Evolutionary conservation across 202 grass and related monocot species (phyloP).

Genomic region (Schoenoplectus triqueter): DNA sequence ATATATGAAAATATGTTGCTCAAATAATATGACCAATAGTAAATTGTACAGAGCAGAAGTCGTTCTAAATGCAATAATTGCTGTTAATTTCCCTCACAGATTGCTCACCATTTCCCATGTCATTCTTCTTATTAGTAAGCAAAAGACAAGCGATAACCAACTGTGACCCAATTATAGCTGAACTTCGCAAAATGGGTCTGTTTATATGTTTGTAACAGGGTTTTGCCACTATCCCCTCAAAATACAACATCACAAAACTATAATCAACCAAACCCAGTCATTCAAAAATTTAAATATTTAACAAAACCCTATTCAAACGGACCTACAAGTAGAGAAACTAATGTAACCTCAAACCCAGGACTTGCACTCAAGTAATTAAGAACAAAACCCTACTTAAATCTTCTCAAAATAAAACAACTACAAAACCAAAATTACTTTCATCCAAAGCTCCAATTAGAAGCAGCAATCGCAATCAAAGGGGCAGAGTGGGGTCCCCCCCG

Average conservation of each 20-base stretch:
- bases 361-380: neutral
- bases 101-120: neutral
- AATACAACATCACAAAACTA: conserved; percentile 6
- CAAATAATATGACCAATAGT: neutral
- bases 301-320: neutral
- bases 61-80: neutral
- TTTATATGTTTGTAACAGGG: neutral
- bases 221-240: neutral
- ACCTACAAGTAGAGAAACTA: neutral
- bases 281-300: neutral
- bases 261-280: neutral
- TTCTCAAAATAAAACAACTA: neutral
- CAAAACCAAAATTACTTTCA: neutral
- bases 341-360: neutral
- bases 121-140: neutral
- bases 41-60: neutral
- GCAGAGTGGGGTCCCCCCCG: conserved; percentile 69
- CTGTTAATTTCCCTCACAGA: neutral
- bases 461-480: conserved; percentile 91
- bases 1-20: neutral
- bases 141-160: neutral
- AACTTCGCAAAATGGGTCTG: conserved; percentile 9
- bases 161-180: neutral
- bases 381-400: conserved; percentile 32
- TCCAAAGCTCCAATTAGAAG: conserved; percentile 56